Base-by-base conservation (phyloP, 2,329 filamentous ascomycete genomes). In the Fusarium sp. region DNA sequence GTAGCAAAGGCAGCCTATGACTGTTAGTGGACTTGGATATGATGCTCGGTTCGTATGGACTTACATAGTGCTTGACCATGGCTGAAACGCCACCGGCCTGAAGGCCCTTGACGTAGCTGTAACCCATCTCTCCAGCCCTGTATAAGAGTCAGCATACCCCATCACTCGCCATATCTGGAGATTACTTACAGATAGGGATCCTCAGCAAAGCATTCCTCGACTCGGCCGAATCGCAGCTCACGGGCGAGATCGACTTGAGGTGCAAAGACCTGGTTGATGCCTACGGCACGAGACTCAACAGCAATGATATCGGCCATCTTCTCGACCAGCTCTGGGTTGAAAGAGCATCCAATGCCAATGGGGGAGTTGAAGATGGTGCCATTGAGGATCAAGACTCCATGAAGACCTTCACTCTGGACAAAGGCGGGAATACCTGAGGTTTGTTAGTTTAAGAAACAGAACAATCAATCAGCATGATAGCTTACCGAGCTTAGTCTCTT, bases 341-440 rank as follows among this genome's bases (percentile, higher is more conserved):
- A 94, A 0, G 91, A 91, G 73, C 90, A 92, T 17, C 88, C 91
- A 54, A 91, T 87, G 9, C 83, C 91, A 70, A 94, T 93, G 0
- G 92, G 91, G 2, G 89, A 92, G 78, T 93, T 94, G 82, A 93
- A 94, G 62, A 94, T 92, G 2, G 92, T 94, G 4, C 90, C 91
- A 76, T 93, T 93, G 11, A 87, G 86, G 43, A 91, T 86, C 33
- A 93, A 81, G 69, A 93, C 89, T 2, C 91, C 92, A 73, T 94
- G 91, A 44, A 94, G 91, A 38, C 88, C 91, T 78, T 94, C 92
- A 5, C 87, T 91, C 77, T 94, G 92, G 15, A 92, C 88, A 69
- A 93, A 85, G 2, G 91, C 88, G 8, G 92, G 92, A 53, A 94
- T 94, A 1, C 90, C 91, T 75, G 11, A 17, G 9, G 8, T 13